Conservation (phyloP, 176 grass and related monocot species). For the Zea luxurians region DNA sequence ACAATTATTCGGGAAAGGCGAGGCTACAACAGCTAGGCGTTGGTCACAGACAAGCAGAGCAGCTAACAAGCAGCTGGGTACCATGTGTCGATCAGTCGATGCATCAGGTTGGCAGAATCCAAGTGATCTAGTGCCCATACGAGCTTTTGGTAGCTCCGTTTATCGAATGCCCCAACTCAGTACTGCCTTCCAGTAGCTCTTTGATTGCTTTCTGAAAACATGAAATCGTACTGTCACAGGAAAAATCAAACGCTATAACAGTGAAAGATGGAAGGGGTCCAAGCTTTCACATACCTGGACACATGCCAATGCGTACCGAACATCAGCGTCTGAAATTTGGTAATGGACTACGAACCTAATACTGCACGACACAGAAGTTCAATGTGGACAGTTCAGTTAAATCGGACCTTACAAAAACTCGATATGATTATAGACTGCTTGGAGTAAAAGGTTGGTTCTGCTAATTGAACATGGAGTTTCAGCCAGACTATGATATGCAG, state of each 20-base stretch:
- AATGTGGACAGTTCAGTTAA: slow-evolving; percentile 7
- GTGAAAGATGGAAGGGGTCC: background rate
- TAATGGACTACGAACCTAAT: slow-evolving; percentile 79
- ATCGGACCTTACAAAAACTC: background rate
- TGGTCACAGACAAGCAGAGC: slow-evolving; percentile 9
- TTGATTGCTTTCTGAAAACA: slow-evolving; percentile 72
- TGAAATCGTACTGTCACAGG: background rate
- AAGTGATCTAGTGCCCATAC: slow-evolving; percentile 47
- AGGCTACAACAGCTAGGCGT: background rate
- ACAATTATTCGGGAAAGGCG: slow-evolving; percentile 34
- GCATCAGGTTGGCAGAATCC: background rate
- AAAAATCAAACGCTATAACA: background rate
- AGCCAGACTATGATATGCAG: background rate
- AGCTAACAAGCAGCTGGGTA: background rate
- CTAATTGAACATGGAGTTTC: background rate
- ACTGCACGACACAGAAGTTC: slow-evolving; percentile 39
- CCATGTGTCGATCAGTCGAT: background rate
- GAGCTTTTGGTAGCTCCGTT: slow-evolving; percentile 42
- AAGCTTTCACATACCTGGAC: slow-evolving; percentile 56
- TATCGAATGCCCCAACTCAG: slow-evolving; percentile 41
- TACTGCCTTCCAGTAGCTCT: slow-evolving; percentile 45
- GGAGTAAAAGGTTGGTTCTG: background rate
- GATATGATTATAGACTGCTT: background rate
- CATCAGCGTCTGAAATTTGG: slow-evolving; percentile 88
- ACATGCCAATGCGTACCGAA: slow-evolving; percentile 64